Conservation (phyloP, 345 rosid species). For the Heritiera fomes region DNA sequence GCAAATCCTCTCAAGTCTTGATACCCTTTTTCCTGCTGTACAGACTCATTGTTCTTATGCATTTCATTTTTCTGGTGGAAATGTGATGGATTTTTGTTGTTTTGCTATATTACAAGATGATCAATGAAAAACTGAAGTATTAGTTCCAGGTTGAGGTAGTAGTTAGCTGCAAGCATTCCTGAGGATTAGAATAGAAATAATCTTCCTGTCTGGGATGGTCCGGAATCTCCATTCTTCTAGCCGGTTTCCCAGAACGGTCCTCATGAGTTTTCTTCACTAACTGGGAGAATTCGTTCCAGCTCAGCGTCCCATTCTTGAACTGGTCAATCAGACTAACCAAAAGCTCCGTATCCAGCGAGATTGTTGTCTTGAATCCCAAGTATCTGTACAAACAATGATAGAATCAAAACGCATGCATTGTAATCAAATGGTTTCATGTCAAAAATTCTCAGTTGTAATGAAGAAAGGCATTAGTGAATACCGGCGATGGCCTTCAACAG, state of each 20-base stretch:
- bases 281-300: slow-evolving; percentile 39
- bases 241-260: slow-evolving; percentile 31
- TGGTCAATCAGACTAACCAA: slow-evolving; percentile 35
- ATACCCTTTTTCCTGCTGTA: background rate
- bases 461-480: slow-evolving; percentile 8
- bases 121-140: background rate
- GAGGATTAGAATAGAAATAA: slow-evolving; percentile 51
- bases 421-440: background rate
- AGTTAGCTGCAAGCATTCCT: slow-evolving; percentile 38
- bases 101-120: no score
- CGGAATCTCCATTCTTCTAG: slow-evolving; percentile 27
- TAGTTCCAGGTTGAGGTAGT: slow-evolving; percentile 6
- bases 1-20: background rate
- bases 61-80: no score
- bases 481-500: slow-evolving; percentile 56
- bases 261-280: slow-evolving; percentile 35
- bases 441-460: background rate
- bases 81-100: no score
- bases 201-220: slow-evolving; percentile 49
- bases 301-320: slow-evolving; percentile 28
- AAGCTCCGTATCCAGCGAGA: slow-evolving; percentile 34
- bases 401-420: background rate
- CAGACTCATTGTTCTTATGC: background rate
- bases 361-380: slow-evolving; percentile 39
- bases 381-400: slow-evolving; percentile 24